Evolutionary conservation across 257 asterid genomes (phyloP).

Genomic region (Ophiorrhiza pumila): DNA sequence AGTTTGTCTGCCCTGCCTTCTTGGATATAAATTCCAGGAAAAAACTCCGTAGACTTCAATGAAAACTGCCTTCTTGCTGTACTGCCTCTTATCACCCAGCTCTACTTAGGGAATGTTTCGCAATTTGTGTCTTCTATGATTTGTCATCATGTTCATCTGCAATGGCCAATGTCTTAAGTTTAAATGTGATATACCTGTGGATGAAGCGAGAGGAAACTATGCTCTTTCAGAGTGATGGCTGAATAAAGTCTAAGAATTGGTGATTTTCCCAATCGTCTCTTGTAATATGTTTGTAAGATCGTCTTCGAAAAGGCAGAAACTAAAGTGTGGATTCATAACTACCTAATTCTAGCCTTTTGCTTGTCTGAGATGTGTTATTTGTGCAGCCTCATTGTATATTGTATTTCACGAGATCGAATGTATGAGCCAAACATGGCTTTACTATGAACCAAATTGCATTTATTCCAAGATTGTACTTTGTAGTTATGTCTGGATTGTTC

Average conservation of each 20-base stretch:
- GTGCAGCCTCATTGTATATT: not conserved
- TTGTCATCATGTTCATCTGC: not conserved
- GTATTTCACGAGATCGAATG: not conserved
- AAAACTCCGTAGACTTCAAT: not conserved
- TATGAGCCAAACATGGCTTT: not conserved
- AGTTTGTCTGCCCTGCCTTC: too few relatives aligned
- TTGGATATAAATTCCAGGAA: not conserved
- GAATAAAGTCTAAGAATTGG: not conserved
- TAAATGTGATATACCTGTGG: not conserved
- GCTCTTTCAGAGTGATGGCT: not conserved
- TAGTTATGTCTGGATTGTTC: too few relatives aligned
- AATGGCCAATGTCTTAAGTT: not conserved
- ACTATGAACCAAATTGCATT: too few relatives aligned
- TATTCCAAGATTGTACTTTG: too few relatives aligned
- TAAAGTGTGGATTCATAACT: not conserved
- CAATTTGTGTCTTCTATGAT: not conserved
- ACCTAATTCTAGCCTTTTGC: not conserved
- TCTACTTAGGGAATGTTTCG: not conserved
- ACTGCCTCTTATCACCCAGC: not conserved
- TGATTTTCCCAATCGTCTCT: not conserved
- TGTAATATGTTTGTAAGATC: not conserved
- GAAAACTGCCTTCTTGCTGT: not conserved
- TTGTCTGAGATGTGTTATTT: not conserved
- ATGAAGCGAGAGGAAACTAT: not conserved
- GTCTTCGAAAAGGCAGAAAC: not conserved